phyloP scores from a whole-genome alignment of 78 protist genomes.

The Pigoraptor vietnamica region DNA sequence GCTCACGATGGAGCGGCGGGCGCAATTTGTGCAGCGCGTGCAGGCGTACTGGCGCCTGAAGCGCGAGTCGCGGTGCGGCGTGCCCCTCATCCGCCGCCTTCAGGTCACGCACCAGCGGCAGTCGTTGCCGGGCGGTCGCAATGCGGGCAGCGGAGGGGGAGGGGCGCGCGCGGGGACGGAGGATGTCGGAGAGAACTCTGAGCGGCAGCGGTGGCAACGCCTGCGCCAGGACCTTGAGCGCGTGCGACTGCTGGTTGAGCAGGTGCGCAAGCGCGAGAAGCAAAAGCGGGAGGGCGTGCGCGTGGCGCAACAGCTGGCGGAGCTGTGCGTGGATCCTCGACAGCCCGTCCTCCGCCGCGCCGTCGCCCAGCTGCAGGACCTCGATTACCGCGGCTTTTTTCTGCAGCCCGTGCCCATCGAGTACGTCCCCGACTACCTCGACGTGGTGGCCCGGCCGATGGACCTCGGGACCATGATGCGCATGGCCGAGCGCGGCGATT shows the following conservation, averaged over 20 bases:
- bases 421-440: constrained; percentile 12
- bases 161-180: neutral
- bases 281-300: neutral
- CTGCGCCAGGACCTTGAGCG: constrained; percentile 11
- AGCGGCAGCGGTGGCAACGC: neutral
- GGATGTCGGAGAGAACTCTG: neutral
- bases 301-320: neutral
- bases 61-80: neutral
- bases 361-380: neutral
- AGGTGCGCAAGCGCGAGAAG: neutral
- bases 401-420: neutral
- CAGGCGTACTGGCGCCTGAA: constrained; percentile 1
- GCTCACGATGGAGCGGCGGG: neutral
- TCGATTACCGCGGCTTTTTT: neutral
- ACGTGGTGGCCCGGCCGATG: constrained; percentile 12
- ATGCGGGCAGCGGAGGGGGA: neutral
- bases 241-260: constrained; percentile 1
- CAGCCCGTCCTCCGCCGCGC: neutral
- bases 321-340: neutral
- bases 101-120: neutral
- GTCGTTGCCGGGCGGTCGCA: neutral
- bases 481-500: neutral
- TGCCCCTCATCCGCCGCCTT: neutral
- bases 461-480: constrained; percentile 13
- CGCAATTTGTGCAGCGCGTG: neutral